These are phyloP conservation scores for Trichocladium uniseriatum DNA, from an alignment of 495 filamentous ascomycete genomes.

Conservation along the genomic window DNA sequence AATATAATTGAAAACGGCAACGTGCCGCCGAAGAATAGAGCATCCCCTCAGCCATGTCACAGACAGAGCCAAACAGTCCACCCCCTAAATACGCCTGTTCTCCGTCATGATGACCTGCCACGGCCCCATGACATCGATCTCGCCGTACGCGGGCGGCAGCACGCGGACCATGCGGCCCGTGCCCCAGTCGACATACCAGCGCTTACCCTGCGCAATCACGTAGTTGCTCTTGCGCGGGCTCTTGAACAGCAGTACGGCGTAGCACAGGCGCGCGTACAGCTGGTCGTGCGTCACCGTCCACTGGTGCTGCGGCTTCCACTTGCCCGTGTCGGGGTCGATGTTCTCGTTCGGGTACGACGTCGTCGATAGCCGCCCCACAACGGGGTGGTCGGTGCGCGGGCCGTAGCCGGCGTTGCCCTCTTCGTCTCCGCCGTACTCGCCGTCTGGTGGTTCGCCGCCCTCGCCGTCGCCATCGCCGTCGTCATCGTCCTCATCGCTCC, in stretches of 20 bases:
- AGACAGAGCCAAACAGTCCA: too few relatives aligned
- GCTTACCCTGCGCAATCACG: constrained; percentile 36
- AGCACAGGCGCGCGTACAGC: constrained; percentile 45
- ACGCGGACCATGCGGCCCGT: constrained; percentile 35
- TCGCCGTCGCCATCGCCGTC: constrained; percentile 12
- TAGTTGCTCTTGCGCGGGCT: constrained; percentile 39
- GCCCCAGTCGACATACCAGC: constrained; percentile 41
- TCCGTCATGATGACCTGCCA: constrained; percentile 30
- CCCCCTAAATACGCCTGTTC: constrained; percentile 24
- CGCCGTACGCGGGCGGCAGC: constrained; percentile 33
- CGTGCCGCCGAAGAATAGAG: too few relatives aligned
- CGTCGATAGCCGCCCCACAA: constrained; percentile 23
- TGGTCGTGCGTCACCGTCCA: constrained; percentile 43
- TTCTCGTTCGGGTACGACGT: constrained; percentile 28
- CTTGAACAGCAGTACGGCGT: constrained; percentile 38
- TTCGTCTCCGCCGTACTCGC: not conserved
- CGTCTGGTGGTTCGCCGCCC: constrained; percentile 8
- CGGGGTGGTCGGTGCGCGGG: constrained; percentile 14
- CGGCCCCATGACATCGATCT: constrained; percentile 28
- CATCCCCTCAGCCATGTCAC: too few relatives aligned
- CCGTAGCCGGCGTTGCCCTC: constrained; percentile 1
- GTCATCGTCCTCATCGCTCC: constrained; percentile 8
- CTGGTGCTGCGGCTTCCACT: constrained; percentile 41
- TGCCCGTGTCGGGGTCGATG: constrained; percentile 32
- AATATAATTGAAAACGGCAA: not conserved